Evolutionary conservation across 371 early-diverging fungal genomes (phyloP).

Genomic region (Syncephalastrum sp.): DNA sequence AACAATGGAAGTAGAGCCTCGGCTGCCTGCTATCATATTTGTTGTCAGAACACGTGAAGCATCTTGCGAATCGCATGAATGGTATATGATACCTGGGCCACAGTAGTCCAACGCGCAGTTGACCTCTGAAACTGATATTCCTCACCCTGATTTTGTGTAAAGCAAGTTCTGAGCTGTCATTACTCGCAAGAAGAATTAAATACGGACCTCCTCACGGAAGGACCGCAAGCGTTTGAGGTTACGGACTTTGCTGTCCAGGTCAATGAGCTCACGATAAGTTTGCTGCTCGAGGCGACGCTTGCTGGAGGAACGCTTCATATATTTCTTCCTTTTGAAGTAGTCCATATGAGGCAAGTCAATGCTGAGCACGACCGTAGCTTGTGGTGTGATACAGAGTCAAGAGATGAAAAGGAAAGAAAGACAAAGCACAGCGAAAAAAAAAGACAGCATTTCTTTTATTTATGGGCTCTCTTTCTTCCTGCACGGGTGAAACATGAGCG

Average conservation of each 20-base stretch:
- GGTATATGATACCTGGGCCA: slow-evolving; percentile 15
- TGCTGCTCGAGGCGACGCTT: not conserved
- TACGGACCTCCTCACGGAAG: slow-evolving; percentile 2
- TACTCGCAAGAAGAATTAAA: not conserved
- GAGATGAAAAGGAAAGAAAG: not conserved
- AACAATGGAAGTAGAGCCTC: not conserved
- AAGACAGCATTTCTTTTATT: slow-evolving; percentile 1
- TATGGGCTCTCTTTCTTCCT: not conserved
- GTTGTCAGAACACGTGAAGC: not conserved
- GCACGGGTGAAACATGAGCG: not conserved
- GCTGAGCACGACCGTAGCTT: not conserved
- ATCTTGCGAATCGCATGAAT: not conserved
- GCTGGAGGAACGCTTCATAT: no score
- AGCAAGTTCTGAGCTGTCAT: not conserved
- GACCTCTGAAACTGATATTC: slow-evolving; percentile 9
- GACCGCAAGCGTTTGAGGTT: not conserved
- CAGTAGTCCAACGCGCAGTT: slow-evolving; percentile 12
- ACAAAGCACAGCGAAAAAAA: slow-evolving; percentile 1
- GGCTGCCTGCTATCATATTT: slow-evolving; percentile 3
- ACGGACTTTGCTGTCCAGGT: not conserved
- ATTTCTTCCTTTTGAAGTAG: not conserved
- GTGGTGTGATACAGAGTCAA: not conserved
- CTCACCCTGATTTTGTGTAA: slow-evolving; percentile 5
- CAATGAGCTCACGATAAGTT: not conserved
- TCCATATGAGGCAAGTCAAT: not conserved